phyloP scores from a whole-genome alignment of 768 basidiomycete species.

The Termitomyces sp. region DNA sequence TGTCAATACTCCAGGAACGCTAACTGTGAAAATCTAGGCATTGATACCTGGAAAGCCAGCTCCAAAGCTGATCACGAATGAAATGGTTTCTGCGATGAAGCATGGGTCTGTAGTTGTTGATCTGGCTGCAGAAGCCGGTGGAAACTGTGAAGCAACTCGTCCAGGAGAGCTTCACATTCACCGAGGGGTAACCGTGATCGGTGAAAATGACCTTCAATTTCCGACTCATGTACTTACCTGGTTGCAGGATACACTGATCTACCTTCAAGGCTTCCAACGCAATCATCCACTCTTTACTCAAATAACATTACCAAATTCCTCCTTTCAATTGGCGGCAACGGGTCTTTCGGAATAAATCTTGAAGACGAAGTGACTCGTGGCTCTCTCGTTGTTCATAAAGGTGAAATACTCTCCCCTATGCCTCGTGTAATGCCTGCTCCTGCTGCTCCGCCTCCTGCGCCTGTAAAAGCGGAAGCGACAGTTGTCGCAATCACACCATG shows the following conservation, averaged over 20 bases:
- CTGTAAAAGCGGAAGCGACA: constrained; percentile 38
- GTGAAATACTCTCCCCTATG: constrained; percentile 56
- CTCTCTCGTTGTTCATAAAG: constrained; percentile 67
- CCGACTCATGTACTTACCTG: background rate
- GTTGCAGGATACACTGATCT: constrained; percentile 72
- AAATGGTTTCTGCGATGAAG: constrained; percentile 90
- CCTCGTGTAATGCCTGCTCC: constrained; percentile 68
- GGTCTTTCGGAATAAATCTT: constrained; percentile 60
- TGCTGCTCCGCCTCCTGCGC: constrained; percentile 41
- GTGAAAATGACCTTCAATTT: constrained; percentile 24
- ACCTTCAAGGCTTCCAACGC: constrained; percentile 83
- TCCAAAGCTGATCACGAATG: constrained; percentile 76
- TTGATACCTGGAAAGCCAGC: constrained; percentile 85
- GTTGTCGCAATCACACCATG: constrained; percentile 74
- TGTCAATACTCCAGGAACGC: background rate
- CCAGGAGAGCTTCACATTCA: constrained; percentile 69
- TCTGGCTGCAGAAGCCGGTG: constrained; percentile 83
- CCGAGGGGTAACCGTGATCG: constrained; percentile 79
- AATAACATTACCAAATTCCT: constrained; percentile 91
- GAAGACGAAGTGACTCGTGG: constrained; percentile 84
- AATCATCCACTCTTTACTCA: constrained; percentile 85
- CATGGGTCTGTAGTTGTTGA: constrained; percentile 89
- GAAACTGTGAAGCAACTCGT: constrained; percentile 78
- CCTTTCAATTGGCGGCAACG: constrained; percentile 65
- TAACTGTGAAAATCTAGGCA: constrained; percentile 35